phyloP scores from a whole-genome alignment of 495 filamentous ascomycete genomes.

The Penicillium ucsense region DNA sequence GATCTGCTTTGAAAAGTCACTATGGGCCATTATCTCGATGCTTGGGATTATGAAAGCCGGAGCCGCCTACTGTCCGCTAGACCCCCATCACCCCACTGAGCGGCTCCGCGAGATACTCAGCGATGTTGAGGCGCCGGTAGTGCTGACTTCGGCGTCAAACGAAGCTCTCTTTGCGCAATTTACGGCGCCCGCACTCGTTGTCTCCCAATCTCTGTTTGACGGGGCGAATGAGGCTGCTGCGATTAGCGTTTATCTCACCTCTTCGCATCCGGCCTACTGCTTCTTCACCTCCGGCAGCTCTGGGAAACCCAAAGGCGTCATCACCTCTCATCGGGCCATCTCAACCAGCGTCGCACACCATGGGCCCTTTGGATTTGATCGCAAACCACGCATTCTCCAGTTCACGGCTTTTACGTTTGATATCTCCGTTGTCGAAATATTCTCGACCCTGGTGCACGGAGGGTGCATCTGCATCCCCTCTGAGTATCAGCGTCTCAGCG shows the following conservation, averaged over 20 bases:
- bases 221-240: conserved; percentile 7
- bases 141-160: neutral
- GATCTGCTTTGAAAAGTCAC: conserved; percentile 36
- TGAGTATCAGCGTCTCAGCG: conserved; percentile 24
- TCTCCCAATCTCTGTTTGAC: conserved; percentile 3
- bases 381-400: conserved; percentile 18
- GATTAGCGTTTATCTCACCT: no score
- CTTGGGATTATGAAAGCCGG: conserved; percentile 38
- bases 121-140: neutral
- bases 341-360: conserved; percentile 4
- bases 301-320: conserved; percentile 30
- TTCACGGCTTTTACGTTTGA: conserved; percentile 33
- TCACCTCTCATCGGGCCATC: conserved; percentile 26
- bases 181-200: neutral
- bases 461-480: conserved; percentile 42
- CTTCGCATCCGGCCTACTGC: no score
- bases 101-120: no score
- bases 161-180: no score
- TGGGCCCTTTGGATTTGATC: neutral
- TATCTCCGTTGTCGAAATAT: conserved; percentile 23
- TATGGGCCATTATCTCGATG: conserved; percentile 31
- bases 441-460: conserved; percentile 29
- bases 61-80: conserved; percentile 16
- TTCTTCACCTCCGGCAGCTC: conserved; percentile 28
- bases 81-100: neutral